Percentiles rank a stretch among this genome's conserved stretches.
Evolutionary conservation across 2,329 filamentous ascomycete species (phyloP).

Genomic region (Graphium sp.): DNA sequence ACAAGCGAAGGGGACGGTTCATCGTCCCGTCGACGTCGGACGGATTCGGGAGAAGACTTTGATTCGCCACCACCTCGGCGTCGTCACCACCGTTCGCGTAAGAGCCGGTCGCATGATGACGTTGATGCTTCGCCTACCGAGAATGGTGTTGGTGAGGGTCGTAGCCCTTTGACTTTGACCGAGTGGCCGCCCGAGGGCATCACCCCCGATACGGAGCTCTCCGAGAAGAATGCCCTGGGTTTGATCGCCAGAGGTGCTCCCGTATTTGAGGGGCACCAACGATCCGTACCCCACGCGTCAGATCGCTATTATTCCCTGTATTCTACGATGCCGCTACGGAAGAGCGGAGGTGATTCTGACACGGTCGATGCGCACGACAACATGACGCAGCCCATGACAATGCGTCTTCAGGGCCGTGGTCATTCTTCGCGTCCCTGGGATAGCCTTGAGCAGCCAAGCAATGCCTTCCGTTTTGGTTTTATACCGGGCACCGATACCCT

Average conservation of each 20-base stretch:
- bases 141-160: too few relatives aligned
- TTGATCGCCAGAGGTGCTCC: constrained; percentile 42
- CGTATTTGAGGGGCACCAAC: constrained; percentile 35
- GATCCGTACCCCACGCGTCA: constrained; percentile 33
- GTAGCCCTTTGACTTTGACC: constrained; percentile 2
- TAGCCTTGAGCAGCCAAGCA: constrained; percentile 58
- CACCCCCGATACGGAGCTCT: constrained; percentile 28
- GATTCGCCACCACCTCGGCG: too few relatives aligned
- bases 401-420: constrained; percentile 26
- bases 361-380: constrained; percentile 30
- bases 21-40: too few relatives aligned
- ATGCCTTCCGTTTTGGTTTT: constrained; percentile 48
- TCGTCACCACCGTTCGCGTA: too few relatives aligned
- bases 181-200: constrained; percentile 39
- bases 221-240: constrained; percentile 35
- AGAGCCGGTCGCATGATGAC: too few relatives aligned
- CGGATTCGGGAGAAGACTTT: too few relatives aligned
- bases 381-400: constrained; percentile 42
- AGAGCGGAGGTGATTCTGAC: constrained; percentile 25
- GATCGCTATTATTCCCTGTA: constrained; percentile 35
- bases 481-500: constrained; percentile 55
- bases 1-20: too few relatives aligned
- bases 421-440: constrained; percentile 42
- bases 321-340: constrained; percentile 14
- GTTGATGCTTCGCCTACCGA: too few relatives aligned